phyloP scores from a whole-genome alignment of 2,329 filamentous ascomycete species.

The Dothistroma septosporum region DNA sequence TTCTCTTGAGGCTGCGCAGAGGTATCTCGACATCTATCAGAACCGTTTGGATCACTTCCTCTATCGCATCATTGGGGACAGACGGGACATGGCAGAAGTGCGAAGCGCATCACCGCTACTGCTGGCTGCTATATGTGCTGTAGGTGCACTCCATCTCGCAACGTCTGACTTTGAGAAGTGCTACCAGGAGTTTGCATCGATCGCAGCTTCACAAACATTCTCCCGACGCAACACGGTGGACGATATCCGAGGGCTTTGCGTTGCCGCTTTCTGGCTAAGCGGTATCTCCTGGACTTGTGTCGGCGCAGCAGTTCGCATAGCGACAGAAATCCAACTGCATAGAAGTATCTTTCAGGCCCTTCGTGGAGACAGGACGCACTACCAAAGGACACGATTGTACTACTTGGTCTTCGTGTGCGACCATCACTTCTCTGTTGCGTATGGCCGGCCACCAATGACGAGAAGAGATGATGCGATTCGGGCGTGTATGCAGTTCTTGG shows the following conservation, averaged over 20 bases:
- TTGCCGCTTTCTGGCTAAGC: conserved; percentile 40
- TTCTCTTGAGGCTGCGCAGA: conserved; percentile 27
- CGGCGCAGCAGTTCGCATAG: conserved; percentile 37
- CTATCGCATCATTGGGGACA: conserved; percentile 34
- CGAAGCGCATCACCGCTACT: conserved; percentile 33
- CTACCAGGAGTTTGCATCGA: conserved; percentile 31
- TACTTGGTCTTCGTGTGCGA: conserved; percentile 41
- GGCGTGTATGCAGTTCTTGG: conserved; percentile 31
- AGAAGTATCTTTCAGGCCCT: conserved; percentile 37
- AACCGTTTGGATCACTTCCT: conserved; percentile 34
- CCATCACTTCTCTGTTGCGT: conserved; percentile 38
- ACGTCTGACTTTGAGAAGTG: conserved; percentile 29
- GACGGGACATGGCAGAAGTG: conserved; percentile 27
- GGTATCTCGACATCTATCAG: conserved; percentile 32
- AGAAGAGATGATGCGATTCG: conserved; percentile 33
- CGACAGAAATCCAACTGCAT: conserved; percentile 39
- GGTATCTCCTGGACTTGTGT: conserved; percentile 33
- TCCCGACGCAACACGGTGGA: conserved; percentile 28
- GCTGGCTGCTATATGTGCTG: conserved; percentile 35
- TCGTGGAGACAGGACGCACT: conserved; percentile 31
- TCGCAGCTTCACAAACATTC: conserved; percentile 30
- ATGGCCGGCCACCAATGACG: conserved; percentile 38
- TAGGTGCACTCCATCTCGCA: conserved; percentile 32
- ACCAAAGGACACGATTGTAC: conserved; percentile 38
- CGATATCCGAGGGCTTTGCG: conserved; percentile 34